These are phyloP conservation scores for Lomentospora prolificans DNA, from an alignment of 2,329 filamentous ascomycete species.

Conservation along the genomic window DNA sequence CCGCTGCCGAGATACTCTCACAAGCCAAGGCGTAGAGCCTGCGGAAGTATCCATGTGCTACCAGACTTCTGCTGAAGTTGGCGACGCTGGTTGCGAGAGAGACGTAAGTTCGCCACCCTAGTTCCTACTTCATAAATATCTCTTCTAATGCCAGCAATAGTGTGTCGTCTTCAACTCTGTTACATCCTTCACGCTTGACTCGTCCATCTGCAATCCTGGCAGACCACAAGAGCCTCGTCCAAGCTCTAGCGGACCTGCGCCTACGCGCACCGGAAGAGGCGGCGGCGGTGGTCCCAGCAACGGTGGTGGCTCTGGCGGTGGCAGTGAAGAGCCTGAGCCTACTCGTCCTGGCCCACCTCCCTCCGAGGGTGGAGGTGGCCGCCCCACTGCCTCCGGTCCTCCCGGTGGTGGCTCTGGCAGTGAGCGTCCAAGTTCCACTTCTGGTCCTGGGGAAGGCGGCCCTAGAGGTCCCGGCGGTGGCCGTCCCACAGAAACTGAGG, in stretches of 20 bases:
- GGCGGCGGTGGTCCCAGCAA: background rate
- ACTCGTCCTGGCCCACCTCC: background rate
- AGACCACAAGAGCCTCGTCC: background rate
- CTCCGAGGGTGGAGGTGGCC: background rate
- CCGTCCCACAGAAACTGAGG: background rate
- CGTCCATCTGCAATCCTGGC: background rate
- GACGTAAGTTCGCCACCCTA: too few relatives aligned
- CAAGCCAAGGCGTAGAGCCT: background rate
- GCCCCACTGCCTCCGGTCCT: background rate
- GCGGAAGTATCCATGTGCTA: conserved; percentile 1
- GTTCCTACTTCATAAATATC: too few relatives aligned
- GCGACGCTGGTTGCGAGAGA: background rate
- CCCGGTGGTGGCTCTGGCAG: background rate
- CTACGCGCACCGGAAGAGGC: background rate
- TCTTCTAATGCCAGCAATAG: too few relatives aligned
- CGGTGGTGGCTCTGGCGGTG: background rate
- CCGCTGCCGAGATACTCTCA: background rate
- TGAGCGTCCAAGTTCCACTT: background rate
- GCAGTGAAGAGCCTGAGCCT: background rate
- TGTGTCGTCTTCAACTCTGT: background rate
- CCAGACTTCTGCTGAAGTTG: background rate
- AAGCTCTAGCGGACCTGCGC: background rate
- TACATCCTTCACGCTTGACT: background rate
- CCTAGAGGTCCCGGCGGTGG: background rate
- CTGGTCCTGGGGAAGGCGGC: background rate